These are phyloP conservation scores for Agrostemma githago DNA, from an alignment of 148 eudicot species.

Conservation along the genomic window DNA sequence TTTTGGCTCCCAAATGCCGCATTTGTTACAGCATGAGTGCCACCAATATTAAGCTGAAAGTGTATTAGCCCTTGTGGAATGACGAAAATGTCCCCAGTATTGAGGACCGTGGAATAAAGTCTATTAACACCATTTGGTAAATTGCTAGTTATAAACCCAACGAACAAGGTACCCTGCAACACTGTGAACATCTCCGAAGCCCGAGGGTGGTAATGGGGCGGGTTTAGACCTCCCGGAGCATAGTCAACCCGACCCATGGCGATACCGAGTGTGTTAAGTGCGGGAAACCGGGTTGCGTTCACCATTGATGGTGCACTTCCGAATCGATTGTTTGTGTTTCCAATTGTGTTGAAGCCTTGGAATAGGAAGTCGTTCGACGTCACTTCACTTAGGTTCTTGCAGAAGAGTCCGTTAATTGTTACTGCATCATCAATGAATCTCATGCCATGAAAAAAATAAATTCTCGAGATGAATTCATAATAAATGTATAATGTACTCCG, in stretches of 20 bases:
- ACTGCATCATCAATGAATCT: not conserved
- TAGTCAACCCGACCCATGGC: constrained; percentile 15
- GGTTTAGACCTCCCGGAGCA: constrained; percentile 21
- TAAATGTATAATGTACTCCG: too few species aligned
- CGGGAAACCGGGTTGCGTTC: constrained; percentile 13
- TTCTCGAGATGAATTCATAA: not conserved
- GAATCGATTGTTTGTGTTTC: constrained; percentile 12
- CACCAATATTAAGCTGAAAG: constrained; percentile 10
- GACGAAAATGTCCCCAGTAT: constrained; percentile 2
- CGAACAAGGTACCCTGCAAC: constrained; percentile 13
- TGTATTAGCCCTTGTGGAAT: not conserved
- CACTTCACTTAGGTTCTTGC: constrained; percentile 17
- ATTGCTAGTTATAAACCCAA: constrained; percentile 13
- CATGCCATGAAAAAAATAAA: not conserved
- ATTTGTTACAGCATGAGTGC: not conserved
- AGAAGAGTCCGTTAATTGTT: constrained; percentile 16
- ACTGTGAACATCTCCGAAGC: constrained; percentile 19
- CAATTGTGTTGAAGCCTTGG: constrained; percentile 10
- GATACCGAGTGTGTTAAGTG: constrained; percentile 19
- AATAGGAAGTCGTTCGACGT: constrained; percentile 17
- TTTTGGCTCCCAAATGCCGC: constrained; percentile 13
- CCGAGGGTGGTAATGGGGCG: constrained; percentile 20
- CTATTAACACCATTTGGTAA: not conserved
- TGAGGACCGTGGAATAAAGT: constrained; percentile 2
- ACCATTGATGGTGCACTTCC: constrained; percentile 9